phyloP scores from a whole-genome alignment of 106 monocot genomes.

The Dendrobium catenatum region DNA sequence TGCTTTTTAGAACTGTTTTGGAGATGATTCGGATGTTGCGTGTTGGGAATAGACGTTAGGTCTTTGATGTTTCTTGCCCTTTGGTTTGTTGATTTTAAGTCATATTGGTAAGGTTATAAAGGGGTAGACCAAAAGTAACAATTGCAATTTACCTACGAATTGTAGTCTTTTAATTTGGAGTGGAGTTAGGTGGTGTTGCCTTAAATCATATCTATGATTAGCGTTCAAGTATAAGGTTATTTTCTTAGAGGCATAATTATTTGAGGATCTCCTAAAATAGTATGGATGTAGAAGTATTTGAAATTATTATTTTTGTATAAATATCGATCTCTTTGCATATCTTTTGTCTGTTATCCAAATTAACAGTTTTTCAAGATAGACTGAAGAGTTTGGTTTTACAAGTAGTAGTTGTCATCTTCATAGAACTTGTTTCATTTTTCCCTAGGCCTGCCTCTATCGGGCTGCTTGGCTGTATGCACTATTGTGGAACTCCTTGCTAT shows the following conservation, averaged over 20 bases:
- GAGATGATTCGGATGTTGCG: neutral
- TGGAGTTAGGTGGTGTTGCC: too few species aligned
- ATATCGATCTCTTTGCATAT: too few species aligned
- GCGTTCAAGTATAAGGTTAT: too few species aligned
- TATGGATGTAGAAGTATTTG: too few species aligned
- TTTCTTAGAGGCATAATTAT: too few species aligned
- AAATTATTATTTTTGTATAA: too few species aligned
- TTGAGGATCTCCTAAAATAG: too few species aligned
- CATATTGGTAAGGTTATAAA: neutral
- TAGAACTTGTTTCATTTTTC: neutral
- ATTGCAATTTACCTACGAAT: neutral
- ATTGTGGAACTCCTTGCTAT: conserved; percentile 86
- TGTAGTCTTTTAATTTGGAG: neutral
- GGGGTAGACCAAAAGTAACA: neutral
- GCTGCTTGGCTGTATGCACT: conserved; percentile 59
- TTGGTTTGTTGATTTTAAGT: neutral
- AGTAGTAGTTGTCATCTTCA: too few species aligned
- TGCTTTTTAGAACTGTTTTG: neutral
- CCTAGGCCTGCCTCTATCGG: conserved; percentile 51
- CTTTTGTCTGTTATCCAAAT: too few species aligned
- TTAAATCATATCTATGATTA: too few species aligned
- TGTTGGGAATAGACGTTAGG: neutral
- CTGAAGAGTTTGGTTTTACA: too few species aligned
- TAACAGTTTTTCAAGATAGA: too few species aligned
- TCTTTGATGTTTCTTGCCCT: neutral